Evolutionary conservation across 495 filamentous ascomycete species (phyloP).

Genomic region (Symbiotaphrina buchneri): DNA sequence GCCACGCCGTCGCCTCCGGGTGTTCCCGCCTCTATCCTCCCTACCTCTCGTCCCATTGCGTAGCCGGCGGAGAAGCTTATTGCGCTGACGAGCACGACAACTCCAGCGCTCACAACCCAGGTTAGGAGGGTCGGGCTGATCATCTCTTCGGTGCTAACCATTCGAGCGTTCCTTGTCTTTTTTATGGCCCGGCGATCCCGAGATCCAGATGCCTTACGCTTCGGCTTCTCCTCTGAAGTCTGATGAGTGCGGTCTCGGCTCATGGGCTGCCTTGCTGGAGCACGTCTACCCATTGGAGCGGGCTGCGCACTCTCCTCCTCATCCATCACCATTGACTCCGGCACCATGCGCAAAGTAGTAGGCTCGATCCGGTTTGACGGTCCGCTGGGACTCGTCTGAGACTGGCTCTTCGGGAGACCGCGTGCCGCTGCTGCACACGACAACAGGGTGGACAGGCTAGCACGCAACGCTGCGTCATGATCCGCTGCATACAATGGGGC

Average conservation of each 20-base stretch:
- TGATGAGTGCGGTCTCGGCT: constrained; percentile 6
- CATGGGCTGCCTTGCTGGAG: constrained; percentile 8
- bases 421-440: constrained; percentile 80
- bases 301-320: constrained; percentile 9
- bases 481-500: constrained; percentile 63
- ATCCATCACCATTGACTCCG: constrained; percentile 47
- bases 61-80: constrained; percentile 90
- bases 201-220: constrained; percentile 1
- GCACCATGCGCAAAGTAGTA: constrained; percentile 40
- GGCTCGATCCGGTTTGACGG: constrained; percentile 17
- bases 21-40: constrained; percentile 34
- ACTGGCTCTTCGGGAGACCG: constrained; percentile 44
- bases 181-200: constrained; percentile 9
- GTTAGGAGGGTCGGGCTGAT: constrained; percentile 62
- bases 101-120: constrained; percentile 79
- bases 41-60: constrained; percentile 65
- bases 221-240: constrained; percentile 3
- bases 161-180: constrained; percentile 4
- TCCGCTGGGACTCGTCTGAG: constrained; percentile 6
- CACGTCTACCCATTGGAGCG: constrained; percentile 9
- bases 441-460: constrained; percentile 82
- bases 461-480: constrained; percentile 80
- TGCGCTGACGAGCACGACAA: constrained; percentile 76
- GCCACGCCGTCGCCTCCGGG: constrained; percentile 16
- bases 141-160: constrained; percentile 8